A percentile compares a stretch with the other conserved stretches of the same genome.
These are phyloP conservation scores for Phytophthora uliginosa DNA, from an alignment of 352 stramenopile genomes.

Conservation along the genomic window DNA sequence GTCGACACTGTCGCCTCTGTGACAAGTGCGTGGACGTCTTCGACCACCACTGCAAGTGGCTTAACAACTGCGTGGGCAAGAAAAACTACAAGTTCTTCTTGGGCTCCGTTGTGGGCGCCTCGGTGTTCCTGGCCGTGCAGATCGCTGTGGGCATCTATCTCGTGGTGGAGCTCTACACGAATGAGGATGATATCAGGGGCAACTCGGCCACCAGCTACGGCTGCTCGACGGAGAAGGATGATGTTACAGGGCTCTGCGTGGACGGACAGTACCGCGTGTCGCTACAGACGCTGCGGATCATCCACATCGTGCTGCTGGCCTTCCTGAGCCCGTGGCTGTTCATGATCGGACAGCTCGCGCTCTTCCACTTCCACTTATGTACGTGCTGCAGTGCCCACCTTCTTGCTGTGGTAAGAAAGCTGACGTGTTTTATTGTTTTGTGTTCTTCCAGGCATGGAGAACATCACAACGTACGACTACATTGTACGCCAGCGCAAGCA, in stretches of 20 bases:
- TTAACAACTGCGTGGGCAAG: constrained; percentile 97
- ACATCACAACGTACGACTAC: constrained; percentile 91
- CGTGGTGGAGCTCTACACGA: constrained; percentile 61
- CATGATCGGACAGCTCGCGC: constrained; percentile 79
- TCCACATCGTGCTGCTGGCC: constrained; percentile 72
- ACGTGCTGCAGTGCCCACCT: constrained; percentile 25
- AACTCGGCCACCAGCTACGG: constrained; percentile 75
- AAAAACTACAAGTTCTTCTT: constrained; percentile 91
- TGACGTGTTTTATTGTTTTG: constrained; percentile 4
- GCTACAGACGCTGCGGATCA: constrained; percentile 62
- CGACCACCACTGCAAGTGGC: constrained; percentile 98
- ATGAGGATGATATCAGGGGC: constrained; percentile 46
- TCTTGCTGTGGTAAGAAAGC: neutral
- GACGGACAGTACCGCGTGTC: constrained; percentile 67
- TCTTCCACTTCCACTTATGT: constrained; percentile 91
- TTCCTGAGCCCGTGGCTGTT: constrained; percentile 83
- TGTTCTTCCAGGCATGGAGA: constrained; percentile 64
- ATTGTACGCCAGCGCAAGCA: constrained; percentile 88
- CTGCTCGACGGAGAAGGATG: constrained; percentile 58
- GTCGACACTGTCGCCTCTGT: constrained; percentile 96
- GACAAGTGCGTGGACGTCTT: constrained; percentile 97
- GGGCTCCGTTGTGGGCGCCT: constrained; percentile 72
- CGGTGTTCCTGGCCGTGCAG: constrained; percentile 74
- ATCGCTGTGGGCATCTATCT: constrained; percentile 75
- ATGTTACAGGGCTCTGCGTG: constrained; percentile 54